These are phyloP conservation scores for Begonia masoniana DNA, from an alignment of 306 rosid genomes.

Conservation along the genomic window DNA sequence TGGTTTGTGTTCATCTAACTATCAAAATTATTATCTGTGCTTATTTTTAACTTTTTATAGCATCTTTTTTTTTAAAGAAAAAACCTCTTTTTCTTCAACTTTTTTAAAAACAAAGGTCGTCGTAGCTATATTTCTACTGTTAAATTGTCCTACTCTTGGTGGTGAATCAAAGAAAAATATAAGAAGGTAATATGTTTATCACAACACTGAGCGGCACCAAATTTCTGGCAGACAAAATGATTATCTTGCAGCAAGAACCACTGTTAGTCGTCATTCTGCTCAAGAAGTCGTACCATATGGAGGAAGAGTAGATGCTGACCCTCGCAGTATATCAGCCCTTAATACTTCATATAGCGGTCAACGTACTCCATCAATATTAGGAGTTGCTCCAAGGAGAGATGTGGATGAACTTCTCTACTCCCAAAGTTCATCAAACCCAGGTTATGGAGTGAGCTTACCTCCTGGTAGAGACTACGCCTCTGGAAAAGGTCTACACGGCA, in stretches of 20 bases:
- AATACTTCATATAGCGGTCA: slow-evolving; percentile 69
- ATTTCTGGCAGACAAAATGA: slow-evolving; percentile 99
- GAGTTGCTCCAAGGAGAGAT: slow-evolving; percentile 90
- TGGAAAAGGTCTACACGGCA: slow-evolving; percentile 75
- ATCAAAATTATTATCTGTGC: too few relatives aligned
- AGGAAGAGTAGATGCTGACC: slow-evolving; percentile 84
- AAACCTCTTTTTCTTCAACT: neutral
- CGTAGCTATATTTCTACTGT: slow-evolving; percentile 3
- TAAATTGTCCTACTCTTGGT: slow-evolving; percentile 15
- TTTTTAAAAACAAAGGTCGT: too few relatives aligned
- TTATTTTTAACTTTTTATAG: too few relatives aligned
- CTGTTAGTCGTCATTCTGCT: slow-evolving; percentile 73
- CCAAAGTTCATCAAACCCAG: slow-evolving; percentile 82
- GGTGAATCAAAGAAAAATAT: slow-evolving; percentile 35
- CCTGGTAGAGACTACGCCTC: slow-evolving; percentile 97
- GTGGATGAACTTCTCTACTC: slow-evolving; percentile 72
- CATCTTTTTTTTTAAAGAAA: neutral
- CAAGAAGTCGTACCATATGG: slow-evolving; percentile 84
- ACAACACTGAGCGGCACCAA: slow-evolving; percentile 78
- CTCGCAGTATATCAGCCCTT: slow-evolving; percentile 66
- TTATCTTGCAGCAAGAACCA: slow-evolving; percentile 88
- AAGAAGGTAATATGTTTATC: slow-evolving; percentile 59
- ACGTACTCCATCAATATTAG: slow-evolving; percentile 81
- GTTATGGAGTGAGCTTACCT: slow-evolving; percentile 97
- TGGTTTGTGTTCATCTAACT: slow-evolving; percentile 1